These are phyloP conservation scores for Lodderomyces parapsilosis DNA, from an alignment of 1,139 yeast species.

Conservation along the genomic window DNA sequence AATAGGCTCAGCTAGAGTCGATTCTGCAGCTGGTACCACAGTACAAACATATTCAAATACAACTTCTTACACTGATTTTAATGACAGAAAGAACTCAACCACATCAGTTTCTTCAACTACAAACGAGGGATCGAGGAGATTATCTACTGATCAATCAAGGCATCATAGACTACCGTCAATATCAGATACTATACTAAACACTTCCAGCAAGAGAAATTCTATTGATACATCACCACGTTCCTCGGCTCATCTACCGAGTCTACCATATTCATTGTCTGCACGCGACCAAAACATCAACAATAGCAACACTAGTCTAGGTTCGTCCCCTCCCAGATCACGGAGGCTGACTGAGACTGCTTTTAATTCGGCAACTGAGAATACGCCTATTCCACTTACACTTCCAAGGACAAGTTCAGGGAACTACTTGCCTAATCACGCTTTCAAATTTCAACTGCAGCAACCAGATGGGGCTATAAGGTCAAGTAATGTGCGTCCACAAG, in stretches of 20 bases:
- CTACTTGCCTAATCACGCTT: slow-evolving; percentile 1
- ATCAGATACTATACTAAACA: neutral
- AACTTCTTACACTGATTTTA: neutral
- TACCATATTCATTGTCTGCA: slow-evolving; percentile 4
- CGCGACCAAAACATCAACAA: slow-evolving; percentile 3
- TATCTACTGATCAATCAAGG: neutral
- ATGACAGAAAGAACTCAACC: neutral
- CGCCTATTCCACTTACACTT: neutral
- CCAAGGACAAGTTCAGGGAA: slow-evolving; percentile 4
- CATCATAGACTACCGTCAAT: slow-evolving; percentile 3
- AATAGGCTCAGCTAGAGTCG: slow-evolving; percentile 16
- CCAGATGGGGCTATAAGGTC: neutral
- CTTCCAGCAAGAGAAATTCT: slow-evolving; percentile 3
- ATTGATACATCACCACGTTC: slow-evolving; percentile 4
- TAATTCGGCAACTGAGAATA: neutral
- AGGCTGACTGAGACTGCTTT: slow-evolving; percentile 20
- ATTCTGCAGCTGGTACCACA: neutral
- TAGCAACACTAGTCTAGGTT: slow-evolving; percentile 3
- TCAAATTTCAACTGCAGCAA: slow-evolving; percentile 1
- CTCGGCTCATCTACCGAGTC: slow-evolving; percentile 10
- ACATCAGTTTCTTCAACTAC: neutral
- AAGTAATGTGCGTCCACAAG: neutral
- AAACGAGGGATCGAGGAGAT: neutral
- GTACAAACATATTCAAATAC: neutral
- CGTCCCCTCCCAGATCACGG: slow-evolving; percentile 15